Evolutionary conservation across 1,284 basidiomycete genomes (phyloP).

Genomic region (Agroathelia rolfsii): DNA sequence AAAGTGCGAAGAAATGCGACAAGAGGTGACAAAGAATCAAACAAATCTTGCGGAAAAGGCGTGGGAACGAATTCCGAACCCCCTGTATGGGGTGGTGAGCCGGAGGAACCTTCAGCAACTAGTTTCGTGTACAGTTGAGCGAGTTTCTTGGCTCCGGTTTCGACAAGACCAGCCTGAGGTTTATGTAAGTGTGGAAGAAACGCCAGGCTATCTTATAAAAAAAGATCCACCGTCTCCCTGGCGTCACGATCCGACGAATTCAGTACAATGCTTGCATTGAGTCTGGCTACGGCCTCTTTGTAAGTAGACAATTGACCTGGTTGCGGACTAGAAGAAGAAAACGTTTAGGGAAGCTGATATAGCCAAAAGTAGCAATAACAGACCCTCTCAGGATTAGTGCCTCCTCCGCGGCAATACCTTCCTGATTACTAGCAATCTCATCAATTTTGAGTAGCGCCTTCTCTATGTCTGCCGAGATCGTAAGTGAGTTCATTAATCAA

Average conservation of each 20-base stretch:
- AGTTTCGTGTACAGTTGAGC: constrained; percentile 70
- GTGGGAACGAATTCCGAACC: constrained; percentile 44
- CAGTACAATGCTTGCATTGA: constrained; percentile 74
- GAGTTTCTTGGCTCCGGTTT: constrained; percentile 72
- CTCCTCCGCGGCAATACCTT: constrained; percentile 69
- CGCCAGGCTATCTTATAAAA: constrained; percentile 3
- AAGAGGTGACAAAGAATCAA: constrained; percentile 48
- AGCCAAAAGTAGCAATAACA: constrained; percentile 12
- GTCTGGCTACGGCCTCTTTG: constrained; percentile 58
- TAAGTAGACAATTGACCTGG: constrained; percentile 53
- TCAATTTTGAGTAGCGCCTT: constrained; percentile 67
- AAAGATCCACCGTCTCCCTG: constrained; percentile 42
- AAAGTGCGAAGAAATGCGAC: constrained; percentile 60
- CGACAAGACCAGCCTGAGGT: constrained; percentile 59
- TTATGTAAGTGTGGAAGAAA: neutral
- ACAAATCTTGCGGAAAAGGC: constrained; percentile 43
- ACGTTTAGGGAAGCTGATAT: neutral
- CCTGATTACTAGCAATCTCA: constrained; percentile 63
- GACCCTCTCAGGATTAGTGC: constrained; percentile 68
- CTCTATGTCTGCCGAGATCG: constrained; percentile 80
- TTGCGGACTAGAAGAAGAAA: constrained; percentile 43
- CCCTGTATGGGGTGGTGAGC: constrained; percentile 47
- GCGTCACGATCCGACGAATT: constrained; percentile 50
- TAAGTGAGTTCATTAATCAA: constrained; percentile 5
- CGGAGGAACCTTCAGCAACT: constrained; percentile 71